A percentile compares a stretch with the other conserved stretches of the same genome.
Conservation (phyloP, 352 stramenopile species). For the Pythium plurisporium region DNA sequence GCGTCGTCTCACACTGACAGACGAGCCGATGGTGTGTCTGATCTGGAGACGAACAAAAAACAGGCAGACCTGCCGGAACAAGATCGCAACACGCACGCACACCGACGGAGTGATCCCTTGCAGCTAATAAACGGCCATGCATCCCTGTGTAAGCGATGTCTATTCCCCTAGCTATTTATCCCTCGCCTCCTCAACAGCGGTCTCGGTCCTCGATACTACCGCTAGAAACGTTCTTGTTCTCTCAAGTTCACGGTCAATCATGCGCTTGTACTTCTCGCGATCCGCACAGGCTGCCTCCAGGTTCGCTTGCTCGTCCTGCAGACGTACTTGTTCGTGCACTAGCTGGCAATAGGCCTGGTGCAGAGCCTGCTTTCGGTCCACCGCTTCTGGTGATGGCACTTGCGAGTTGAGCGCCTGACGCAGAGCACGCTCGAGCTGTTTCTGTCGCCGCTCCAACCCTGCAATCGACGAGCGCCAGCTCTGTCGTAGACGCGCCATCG, state of each 20-base stretch:
- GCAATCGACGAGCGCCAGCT: not conserved
- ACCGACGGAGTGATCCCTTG: too few relatives aligned
- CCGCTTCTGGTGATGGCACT: not conserved
- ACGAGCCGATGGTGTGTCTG: too few relatives aligned
- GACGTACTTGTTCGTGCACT: not conserved
- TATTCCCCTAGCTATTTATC: too few relatives aligned
- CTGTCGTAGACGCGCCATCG: not conserved
- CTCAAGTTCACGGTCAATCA: constrained; percentile 4
- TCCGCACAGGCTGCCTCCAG: not conserved
- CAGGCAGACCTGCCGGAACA: too few relatives aligned
- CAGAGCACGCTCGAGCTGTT: not conserved
- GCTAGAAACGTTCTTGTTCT: not conserved
- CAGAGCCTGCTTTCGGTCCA: not conserved
- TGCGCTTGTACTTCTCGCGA: not conserved
- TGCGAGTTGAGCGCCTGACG: not conserved
- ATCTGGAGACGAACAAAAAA: too few relatives aligned
- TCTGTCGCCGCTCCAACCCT: not conserved
- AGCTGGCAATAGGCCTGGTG: not conserved
- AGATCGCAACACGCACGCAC: too few relatives aligned
- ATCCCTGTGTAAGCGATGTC: too few relatives aligned
- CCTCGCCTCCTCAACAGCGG: too few relatives aligned
- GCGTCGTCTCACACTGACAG: too few relatives aligned
- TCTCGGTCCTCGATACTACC: too few relatives aligned
- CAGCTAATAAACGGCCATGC: too few relatives aligned
- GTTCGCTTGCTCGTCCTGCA: not conserved